Conservation (phyloP, 768 basidiomycete genomes). For the Mycena polygramma region DNA sequence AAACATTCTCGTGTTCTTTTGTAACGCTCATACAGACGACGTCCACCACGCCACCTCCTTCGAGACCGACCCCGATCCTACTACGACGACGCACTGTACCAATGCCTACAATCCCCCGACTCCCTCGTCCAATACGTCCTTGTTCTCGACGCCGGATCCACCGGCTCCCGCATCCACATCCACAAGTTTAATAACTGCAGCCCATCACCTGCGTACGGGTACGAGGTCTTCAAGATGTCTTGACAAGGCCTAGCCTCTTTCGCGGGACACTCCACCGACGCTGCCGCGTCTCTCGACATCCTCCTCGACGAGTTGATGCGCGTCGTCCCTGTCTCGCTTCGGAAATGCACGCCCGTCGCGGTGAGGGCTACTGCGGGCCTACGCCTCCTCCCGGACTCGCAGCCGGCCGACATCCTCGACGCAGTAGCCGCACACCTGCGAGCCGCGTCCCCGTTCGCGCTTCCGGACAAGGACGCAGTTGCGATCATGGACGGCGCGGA, state of each 20-base stretch:
- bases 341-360: conserved; percentile 86
- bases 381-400: conserved; percentile 71
- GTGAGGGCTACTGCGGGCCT: conserved; percentile 95
- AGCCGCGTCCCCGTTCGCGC: conserved; percentile 74
- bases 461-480: conserved; percentile 68
- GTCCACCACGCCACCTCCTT: too few relatives aligned
- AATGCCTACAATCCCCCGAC: conserved; percentile 60
- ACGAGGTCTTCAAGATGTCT: conserved; percentile 87
- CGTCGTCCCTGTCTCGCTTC: conserved; percentile 77
- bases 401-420: conserved; percentile 79
- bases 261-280: conserved; percentile 68
- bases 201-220: conserved; percentile 83
- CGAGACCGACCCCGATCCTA: conserved; percentile 82
- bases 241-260: conserved; percentile 81
- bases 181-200: conserved; percentile 98
- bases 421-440: conserved; percentile 76
- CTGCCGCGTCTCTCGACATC: conserved; percentile 83
- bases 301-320: conserved; percentile 85
- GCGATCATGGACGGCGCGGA: conserved; percentile 95
- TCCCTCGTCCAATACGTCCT: conserved; percentile 91
- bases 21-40: too few relatives aligned
- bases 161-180: conserved; percentile 96
- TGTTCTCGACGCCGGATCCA: conserved; percentile 99
- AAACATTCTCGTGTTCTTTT: not conserved
- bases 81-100: conserved; percentile 80